Evolutionary conservation across 441 rosid genomes (phyloP), one percentile per base, ranked within the genome.

Genomic region (Croton laevigatus): DNA sequence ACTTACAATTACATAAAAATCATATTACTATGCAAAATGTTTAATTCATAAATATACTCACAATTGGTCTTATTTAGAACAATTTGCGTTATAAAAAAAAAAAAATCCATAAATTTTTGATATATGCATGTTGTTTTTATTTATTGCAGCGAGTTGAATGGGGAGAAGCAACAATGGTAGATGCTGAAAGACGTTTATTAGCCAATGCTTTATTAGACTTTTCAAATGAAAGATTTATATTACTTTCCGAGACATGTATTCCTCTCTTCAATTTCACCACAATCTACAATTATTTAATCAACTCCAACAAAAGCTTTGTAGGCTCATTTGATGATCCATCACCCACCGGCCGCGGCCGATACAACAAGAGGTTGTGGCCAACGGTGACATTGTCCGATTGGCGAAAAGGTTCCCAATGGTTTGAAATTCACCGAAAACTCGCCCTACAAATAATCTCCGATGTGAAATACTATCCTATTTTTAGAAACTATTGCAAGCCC

Each of bases 391-490:
- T 82, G 10, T 62, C 80, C 11, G 73, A 82, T n/a, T 80, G 85
- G 87, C 75, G 80, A 2, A 84, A 84, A 57, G 85, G 88, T 19
- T 79, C 76, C 1, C 90, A 84, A 32, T 79, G 85, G 90, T 79
- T 84, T 38, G 82, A 81, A 65, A 68, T 76, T 59, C 77, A 79
- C 32, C 78, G 82, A 1, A 67, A 57, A 53, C 32, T 80, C 0
- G 78, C 85, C 5, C 19, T 74, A 3, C 51, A 62, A 63, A 71
- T 81, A 1, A 62, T 81, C 0, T 69, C 81, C 1, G 48, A 52
- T 10, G 65, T 62, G 59, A 74, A 63, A 57, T 74, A 74, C 60
- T 57, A 69, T 64, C 59, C 49, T 55, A 46, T 55, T 20, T 69
- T 63, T 13, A 62, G 42, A 48, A 49, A 74, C 5, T 64, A 63